phyloP scores from a whole-genome alignment of 306 rosid genomes.

The Cucumis melo region DNA sequence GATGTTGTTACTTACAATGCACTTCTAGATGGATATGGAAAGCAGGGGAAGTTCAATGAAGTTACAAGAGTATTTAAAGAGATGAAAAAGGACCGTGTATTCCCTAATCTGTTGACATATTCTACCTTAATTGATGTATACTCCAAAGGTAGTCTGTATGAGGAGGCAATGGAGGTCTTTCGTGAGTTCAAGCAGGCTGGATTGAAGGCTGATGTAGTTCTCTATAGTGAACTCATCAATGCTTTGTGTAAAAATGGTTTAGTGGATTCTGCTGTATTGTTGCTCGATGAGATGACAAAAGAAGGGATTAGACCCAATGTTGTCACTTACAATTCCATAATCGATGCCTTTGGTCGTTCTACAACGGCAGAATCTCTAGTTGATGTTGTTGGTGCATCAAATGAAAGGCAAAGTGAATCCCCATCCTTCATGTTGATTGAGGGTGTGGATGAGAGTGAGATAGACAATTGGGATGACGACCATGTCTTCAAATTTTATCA shows the following conservation, averaged over 20 bases:
- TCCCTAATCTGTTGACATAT: slow-evolving; percentile 64
- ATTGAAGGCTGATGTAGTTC: slow-evolving; percentile 75
- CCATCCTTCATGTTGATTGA: slow-evolving; percentile 7
- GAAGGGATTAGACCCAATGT: slow-evolving; percentile 79
- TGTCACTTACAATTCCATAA: slow-evolving; percentile 75
- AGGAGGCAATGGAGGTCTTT: slow-evolving; percentile 56
- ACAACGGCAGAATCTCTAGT: slow-evolving; percentile 18
- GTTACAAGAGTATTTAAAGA: slow-evolving; percentile 35
- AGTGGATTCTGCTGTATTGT: slow-evolving; percentile 52
- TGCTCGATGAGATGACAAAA: slow-evolving; percentile 84
- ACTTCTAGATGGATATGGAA: slow-evolving; percentile 79
- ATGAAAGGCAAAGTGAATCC: slow-evolving; percentile 9
- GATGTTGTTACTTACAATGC: slow-evolving; percentile 80
- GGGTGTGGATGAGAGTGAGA: slow-evolving; percentile 9
- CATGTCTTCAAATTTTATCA: slow-evolving; percentile 30
- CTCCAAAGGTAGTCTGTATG: slow-evolving; percentile 65
- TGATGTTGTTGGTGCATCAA: slow-evolving; percentile 13
- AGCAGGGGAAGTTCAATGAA: slow-evolving; percentile 51
- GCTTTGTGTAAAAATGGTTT: slow-evolving; percentile 71
- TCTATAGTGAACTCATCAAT: slow-evolving; percentile 69
- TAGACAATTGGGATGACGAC: slow-evolving; percentile 10
- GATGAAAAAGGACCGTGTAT: slow-evolving; percentile 44
- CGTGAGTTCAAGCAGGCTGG: slow-evolving; percentile 56
- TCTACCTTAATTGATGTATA: slow-evolving; percentile 70
- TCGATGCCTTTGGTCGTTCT: slow-evolving; percentile 58